Conservation (phyloP, 257 asterid species). For the Rehmannia glutinosa region DNA sequence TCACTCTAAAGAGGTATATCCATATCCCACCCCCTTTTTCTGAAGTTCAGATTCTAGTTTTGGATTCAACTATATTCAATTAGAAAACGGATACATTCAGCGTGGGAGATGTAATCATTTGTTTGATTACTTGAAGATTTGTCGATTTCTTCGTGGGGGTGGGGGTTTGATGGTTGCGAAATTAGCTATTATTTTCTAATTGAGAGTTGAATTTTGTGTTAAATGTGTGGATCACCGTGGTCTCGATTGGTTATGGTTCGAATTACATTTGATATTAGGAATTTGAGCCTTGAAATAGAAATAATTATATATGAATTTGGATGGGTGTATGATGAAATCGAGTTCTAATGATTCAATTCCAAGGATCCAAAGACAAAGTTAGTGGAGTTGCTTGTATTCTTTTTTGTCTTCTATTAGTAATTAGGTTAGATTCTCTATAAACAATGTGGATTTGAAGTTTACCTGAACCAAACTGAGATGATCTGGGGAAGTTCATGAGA, state of each 20-base stretch:
- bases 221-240: not conserved
- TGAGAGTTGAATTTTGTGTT: not conserved
- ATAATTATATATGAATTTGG: not conserved
- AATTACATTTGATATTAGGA: not conserved
- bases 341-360: not conserved
- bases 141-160: not conserved
- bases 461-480: not conserved
- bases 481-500: not conserved
- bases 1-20: constrained; percentile 88
- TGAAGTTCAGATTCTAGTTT: no score
- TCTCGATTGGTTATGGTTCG: not conserved
- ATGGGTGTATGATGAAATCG: not conserved
- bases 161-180: not conserved
- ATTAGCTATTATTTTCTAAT: not conserved
- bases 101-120: not conserved
- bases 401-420: not conserved
- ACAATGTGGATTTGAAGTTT: constrained; percentile 4
- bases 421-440: not conserved
- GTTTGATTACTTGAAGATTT: not conserved
- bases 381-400: not conserved
- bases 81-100: not conserved
- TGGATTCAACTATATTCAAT: not conserved
- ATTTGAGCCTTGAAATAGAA: not conserved
- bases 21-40: no score
- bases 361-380: not conserved